Evolutionary conservation across 139 green algal species (phyloP).

Genomic region (Ettlia oleoabundans): DNA sequence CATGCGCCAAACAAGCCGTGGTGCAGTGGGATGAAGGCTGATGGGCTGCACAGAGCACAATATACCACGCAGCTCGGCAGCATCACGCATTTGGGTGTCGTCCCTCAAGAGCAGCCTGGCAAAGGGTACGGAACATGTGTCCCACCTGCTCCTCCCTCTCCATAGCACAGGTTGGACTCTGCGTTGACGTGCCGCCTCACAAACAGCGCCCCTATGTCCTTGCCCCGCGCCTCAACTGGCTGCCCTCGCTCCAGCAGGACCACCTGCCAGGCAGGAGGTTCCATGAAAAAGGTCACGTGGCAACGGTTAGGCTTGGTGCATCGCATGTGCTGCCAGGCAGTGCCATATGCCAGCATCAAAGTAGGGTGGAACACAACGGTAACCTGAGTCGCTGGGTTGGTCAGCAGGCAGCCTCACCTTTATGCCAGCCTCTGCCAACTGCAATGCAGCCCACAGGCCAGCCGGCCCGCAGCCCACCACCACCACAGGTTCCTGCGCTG

Average conservation of each 20-base stretch:
- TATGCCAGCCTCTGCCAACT: slow-evolving; percentile 63
- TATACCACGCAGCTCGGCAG: too few species aligned
- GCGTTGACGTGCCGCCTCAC: slow-evolving; percentile 65
- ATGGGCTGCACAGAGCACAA: too few species aligned
- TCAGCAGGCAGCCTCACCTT: neutral
- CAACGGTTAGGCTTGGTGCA: too few species aligned
- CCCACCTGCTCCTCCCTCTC: slow-evolving; percentile 57
- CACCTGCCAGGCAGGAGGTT: slow-evolving; percentile 41
- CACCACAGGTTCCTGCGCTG: slow-evolving; percentile 45
- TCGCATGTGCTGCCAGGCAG: too few species aligned
- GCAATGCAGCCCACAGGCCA: slow-evolving; percentile 85
- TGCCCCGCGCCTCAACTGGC: slow-evolving; percentile 78
- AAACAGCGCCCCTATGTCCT: slow-evolving; percentile 85
- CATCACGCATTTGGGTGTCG: too few species aligned
- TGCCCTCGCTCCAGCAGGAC: slow-evolving; percentile 81
- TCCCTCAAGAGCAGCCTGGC: too few species aligned
- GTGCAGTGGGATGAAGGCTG: too few species aligned
- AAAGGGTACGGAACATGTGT: too few species aligned
- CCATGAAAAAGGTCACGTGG: too few species aligned
- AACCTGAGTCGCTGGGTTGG: neutral
- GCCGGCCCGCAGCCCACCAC: slow-evolving; percentile 74
- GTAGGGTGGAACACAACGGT: neutral
- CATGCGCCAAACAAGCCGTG: neutral
- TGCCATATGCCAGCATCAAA: too few species aligned
- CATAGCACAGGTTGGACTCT: slow-evolving; percentile 88